Percentiles rank a stretch among this genome's conserved stretches.
Evolutionary conservation across 192 early-diverging fungal genomes (phyloP).

Genomic region (Coemansia reversa): DNA sequence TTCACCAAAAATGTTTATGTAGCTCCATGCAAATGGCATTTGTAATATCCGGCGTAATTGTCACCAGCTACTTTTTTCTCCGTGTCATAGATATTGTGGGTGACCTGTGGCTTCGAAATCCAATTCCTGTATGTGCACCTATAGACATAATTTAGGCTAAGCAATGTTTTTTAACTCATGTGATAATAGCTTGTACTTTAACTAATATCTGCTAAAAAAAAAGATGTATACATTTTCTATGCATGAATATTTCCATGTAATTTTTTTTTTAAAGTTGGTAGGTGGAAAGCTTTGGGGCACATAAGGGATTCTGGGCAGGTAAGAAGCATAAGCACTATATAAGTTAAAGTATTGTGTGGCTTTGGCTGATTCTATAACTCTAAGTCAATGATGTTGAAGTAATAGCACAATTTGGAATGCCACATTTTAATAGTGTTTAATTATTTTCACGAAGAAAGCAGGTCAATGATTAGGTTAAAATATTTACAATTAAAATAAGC

Average conservation of each 20-base stretch:
- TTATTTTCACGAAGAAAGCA: no score
- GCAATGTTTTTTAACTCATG: background rate
- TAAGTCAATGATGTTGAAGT: no score
- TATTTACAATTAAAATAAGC: background rate
- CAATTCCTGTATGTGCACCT: conserved; percentile 30
- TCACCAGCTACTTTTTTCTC: conserved; percentile 31
- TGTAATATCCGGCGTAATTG: conserved; percentile 25
- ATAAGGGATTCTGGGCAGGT: conserved; percentile 56
- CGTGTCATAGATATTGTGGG: conserved; percentile 35
- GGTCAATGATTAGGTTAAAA: background rate
- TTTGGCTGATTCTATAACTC: no score
- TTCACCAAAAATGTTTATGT: conserved; percentile 5
- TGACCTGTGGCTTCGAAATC: conserved; percentile 43
- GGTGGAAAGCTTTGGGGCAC: conserved; percentile 48
- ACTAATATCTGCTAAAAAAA: background rate
- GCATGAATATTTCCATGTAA: background rate
- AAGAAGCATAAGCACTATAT: background rate
- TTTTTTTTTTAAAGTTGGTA: conserved; percentile 5
- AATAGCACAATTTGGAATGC: no score
- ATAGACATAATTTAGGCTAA: background rate
- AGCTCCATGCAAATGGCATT: conserved; percentile 48
- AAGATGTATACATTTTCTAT: background rate
- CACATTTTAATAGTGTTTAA: no score
- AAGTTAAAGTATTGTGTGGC: no score
- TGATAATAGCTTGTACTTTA: background rate